A percentile compares a stretch with the other conserved stretches of the same genome.
Conservation (phyloP, 2,329 filamentous ascomycete genomes). For the Didymella pomorum region DNA sequence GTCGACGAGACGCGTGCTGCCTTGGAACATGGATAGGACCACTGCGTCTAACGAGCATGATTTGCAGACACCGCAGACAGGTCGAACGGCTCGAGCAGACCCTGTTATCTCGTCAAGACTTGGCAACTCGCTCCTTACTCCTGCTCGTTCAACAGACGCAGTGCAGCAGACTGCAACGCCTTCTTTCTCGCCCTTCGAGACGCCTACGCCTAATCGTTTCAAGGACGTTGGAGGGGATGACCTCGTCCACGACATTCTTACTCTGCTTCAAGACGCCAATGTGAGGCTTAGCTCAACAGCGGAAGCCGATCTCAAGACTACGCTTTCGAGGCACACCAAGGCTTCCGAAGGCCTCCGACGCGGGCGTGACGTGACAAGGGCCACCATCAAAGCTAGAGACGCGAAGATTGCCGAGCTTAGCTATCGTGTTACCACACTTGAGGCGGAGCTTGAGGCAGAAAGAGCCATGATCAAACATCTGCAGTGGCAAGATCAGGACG, state of each 20-base stretch:
- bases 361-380: constrained; percentile 71
- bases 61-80: constrained; percentile 43
- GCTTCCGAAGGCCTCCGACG: constrained; percentile 67
- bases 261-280: constrained; percentile 56
- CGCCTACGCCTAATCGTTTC: constrained; percentile 47
- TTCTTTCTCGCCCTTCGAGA: constrained; percentile 38
- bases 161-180: constrained; percentile 25
- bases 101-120: constrained; percentile 26
- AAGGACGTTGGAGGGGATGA: constrained; percentile 30
- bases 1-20: constrained; percentile 45
- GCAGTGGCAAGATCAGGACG: constrained; percentile 30
- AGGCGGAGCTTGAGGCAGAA: constrained; percentile 64
- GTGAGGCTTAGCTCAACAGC: constrained; percentile 45
- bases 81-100: constrained; percentile 15
- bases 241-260: constrained; percentile 56
- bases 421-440: constrained; percentile 67
- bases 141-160: constrained; percentile 22
- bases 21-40: constrained; percentile 46
- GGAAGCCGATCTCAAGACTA: constrained; percentile 27
- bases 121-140: constrained; percentile 26
- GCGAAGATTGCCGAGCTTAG: constrained; percentile 70
- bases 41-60: constrained; percentile 17
- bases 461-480: constrained; percentile 50
- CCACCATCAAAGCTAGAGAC: constrained; percentile 70
- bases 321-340: constrained; percentile 60